phyloP scores from a whole-genome alignment of 1,284 basidiomycete genomes.

The Heterobasidion irregulare region DNA sequence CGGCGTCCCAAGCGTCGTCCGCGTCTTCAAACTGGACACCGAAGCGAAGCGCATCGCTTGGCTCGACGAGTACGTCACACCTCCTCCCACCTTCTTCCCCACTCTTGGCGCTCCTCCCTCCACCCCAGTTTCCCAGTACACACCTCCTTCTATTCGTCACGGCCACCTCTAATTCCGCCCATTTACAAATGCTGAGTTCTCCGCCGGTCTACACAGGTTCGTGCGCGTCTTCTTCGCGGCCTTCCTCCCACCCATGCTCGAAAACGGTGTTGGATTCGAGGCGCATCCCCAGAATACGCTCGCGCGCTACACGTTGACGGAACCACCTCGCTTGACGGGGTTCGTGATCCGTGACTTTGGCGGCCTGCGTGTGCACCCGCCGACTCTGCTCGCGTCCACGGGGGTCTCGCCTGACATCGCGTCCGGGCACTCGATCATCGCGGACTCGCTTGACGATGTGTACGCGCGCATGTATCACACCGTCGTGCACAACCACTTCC shows the following conservation, averaged over 20 bases:
- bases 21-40: conserved; percentile 38
- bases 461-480: conserved; percentile 47
- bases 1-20: conserved; percentile 34
- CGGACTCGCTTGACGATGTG: conserved; percentile 39
- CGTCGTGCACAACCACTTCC: conserved; percentile 44
- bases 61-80: conserved; percentile 31
- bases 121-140: conserved; percentile 10
- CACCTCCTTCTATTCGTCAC: neutral
- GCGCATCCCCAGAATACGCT: conserved; percentile 48
- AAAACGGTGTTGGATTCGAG: conserved; percentile 47
- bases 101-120: conserved; percentile 1
- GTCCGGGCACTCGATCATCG: conserved; percentile 39
- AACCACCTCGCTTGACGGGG: conserved; percentile 29
- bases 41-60: conserved; percentile 35
- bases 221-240: conserved; percentile 37
- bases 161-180: neutral
- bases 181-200: neutral
- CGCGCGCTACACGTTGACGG: conserved; percentile 28
- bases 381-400: conserved; percentile 35
- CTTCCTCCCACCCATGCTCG: conserved; percentile 40
- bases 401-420: conserved; percentile 37
- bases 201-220: conserved; percentile 18
- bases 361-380: conserved; percentile 39
- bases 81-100: neutral
- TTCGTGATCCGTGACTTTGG: conserved; percentile 49